A percentile compares a stretch with the other conserved stretches of the same genome.
Conservation (phyloP, 1,284 basidiomycete genomes). For the Trametes sp. region DNA sequence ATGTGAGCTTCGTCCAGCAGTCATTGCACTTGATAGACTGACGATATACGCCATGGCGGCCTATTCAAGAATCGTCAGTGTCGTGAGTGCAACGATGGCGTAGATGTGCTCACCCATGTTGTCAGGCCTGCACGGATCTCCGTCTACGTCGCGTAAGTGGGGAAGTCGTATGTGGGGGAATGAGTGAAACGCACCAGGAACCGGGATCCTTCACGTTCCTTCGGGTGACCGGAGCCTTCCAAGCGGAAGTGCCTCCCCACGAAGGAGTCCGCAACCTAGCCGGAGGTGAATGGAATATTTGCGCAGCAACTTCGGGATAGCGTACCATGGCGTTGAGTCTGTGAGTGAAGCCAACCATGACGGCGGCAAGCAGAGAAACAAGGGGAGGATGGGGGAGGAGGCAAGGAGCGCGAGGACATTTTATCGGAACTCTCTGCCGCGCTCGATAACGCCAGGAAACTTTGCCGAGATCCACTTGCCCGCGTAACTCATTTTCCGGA, state of each 20-base stretch:
- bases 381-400: conserved; percentile 23
- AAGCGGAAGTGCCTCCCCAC: conserved; percentile 86
- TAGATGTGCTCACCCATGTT: too few relatives aligned
- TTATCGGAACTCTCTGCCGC: conserved; percentile 2
- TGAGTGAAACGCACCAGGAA: conserved; percentile 63
- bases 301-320: conserved; percentile 33
- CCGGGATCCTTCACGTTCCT: conserved; percentile 77
- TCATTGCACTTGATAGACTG: too few relatives aligned
- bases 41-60: conserved; percentile 78
- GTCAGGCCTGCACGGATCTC: conserved; percentile 85
- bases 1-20: too few relatives aligned
- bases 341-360: conserved; percentile 23
- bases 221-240: conserved; percentile 82
- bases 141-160: conserved; percentile 51
- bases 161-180: neutral
- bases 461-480: conserved; percentile 8
- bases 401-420: conserved; percentile 7
- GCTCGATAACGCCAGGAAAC: neutral
- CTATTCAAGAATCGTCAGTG: too few relatives aligned
- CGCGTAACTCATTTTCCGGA: neutral
- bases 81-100: too few relatives aligned
- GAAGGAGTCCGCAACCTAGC: conserved; percentile 72
- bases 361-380: conserved; percentile 17
- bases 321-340: conserved; percentile 25
- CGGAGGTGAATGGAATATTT: conserved; percentile 31